phyloP scores from a whole-genome alignment of 2,329 filamentous ascomycete genomes.

The Pestalotiopsis sp. region DNA sequence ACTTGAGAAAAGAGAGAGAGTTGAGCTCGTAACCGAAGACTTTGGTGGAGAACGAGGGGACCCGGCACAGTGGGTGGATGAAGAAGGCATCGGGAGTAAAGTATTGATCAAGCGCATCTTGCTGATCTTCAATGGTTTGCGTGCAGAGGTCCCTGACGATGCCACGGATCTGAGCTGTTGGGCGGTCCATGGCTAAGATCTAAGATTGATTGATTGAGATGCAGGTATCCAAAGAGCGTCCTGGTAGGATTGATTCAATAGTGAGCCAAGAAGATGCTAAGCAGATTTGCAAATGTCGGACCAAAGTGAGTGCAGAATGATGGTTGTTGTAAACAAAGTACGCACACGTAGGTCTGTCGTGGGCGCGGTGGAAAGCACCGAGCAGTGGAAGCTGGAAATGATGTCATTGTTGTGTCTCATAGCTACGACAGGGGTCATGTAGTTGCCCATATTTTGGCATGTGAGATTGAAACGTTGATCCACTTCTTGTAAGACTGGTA shows the following conservation, averaged over 20 bases:
- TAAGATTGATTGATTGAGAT: background rate
- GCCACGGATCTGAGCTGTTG: slow-evolving; percentile 61
- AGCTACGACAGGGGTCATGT: background rate
- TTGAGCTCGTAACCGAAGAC: slow-evolving; percentile 47
- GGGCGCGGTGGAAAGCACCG: too few species aligned
- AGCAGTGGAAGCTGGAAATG: background rate
- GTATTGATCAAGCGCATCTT: slow-evolving; percentile 67
- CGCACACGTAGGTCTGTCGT: too few species aligned
- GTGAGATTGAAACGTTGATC: too few species aligned
- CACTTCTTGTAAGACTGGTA: too few species aligned
- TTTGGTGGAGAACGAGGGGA: slow-evolving; percentile 52
- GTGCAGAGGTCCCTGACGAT: slow-evolving; percentile 73
- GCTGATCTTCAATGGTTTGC: slow-evolving; percentile 67
- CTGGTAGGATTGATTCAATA: too few species aligned
- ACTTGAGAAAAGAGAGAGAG: slow-evolving; percentile 68
- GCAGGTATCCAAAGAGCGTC: background rate
- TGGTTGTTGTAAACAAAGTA: too few species aligned
- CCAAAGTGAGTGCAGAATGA: too few species aligned
- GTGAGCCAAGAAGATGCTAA: background rate
- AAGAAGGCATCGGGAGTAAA: slow-evolving; percentile 76
- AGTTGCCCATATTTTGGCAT: background rate
- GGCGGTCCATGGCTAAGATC: slow-evolving; percentile 15
- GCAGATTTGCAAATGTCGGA: too few species aligned
- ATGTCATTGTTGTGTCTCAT: background rate
- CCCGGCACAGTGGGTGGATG: slow-evolving; percentile 77